Conservation (phyloP, 805 yeast genomes). For the Yamadazyma ubonensis region DNA sequence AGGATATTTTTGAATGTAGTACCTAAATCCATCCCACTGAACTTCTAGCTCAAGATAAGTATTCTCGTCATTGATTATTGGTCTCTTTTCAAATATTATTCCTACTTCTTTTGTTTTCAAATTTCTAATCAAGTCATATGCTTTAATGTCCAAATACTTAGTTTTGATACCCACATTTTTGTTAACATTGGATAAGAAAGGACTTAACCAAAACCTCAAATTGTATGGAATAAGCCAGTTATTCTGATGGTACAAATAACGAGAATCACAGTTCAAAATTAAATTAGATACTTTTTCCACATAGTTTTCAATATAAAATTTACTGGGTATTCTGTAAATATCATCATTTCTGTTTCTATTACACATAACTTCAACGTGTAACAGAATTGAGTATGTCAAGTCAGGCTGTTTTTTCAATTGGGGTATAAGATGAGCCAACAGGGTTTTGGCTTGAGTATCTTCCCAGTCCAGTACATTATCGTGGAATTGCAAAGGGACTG, state of each 20-base stretch:
- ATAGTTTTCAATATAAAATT: constrained; percentile 6
- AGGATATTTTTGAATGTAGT: constrained; percentile 37
- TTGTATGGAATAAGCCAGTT: constrained; percentile 37
- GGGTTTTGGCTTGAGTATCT: not conserved
- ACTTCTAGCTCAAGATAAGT: constrained; percentile 25
- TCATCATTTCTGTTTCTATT: constrained; percentile 19
- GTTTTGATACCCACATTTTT: constrained; percentile 14
- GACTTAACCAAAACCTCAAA: constrained; percentile 38
- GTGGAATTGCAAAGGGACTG: constrained; percentile 16
- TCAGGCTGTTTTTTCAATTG: constrained; percentile 14
- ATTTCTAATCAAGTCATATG: not conserved
- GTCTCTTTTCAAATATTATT: not conserved
- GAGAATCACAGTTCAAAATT: constrained; percentile 31
- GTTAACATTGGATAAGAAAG: constrained; percentile 22
- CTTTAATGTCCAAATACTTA: constrained; percentile 2
- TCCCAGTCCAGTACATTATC: not conserved
- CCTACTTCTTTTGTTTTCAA: not conserved
- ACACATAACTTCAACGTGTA: constrained; percentile 28
- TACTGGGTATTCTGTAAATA: constrained; percentile 12
- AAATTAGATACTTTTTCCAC: constrained; percentile 9
- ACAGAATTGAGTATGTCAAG: constrained; percentile 19
- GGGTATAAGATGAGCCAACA: constrained; percentile 1
- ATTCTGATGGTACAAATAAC: constrained; percentile 26
- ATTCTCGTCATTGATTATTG: constrained; percentile 18
- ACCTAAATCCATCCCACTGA: constrained; percentile 44